Conservation (phyloP, 2,329 filamentous ascomycete genomes). For the Colletotrichum sp. region DNA sequence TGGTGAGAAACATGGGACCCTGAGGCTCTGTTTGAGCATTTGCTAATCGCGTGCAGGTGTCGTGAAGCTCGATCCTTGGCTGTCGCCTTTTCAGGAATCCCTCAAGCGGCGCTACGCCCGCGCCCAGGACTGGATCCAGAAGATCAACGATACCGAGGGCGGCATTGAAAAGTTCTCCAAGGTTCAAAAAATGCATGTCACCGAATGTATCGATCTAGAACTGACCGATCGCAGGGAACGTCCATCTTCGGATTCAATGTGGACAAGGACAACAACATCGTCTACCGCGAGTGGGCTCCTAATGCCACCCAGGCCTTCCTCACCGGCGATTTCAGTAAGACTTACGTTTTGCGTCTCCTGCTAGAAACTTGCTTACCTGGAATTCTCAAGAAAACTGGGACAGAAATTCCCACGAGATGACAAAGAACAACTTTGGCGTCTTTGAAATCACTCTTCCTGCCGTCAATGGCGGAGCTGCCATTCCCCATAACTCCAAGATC, state of each 20-base stretch:
- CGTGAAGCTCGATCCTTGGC: conserved; percentile 85
- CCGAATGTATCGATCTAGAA: background rate
- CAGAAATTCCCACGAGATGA: conserved; percentile 83
- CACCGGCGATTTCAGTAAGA: conserved; percentile 91
- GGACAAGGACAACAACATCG: conserved; percentile 80
- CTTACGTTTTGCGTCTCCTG: background rate
- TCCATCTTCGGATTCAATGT: conserved; percentile 89
- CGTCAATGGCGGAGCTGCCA: conserved; percentile 74
- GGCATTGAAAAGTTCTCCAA: conserved; percentile 90
- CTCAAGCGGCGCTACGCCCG: conserved; percentile 79
- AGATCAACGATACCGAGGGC: conserved; percentile 82
- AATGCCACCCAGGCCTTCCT: conserved; percentile 85
- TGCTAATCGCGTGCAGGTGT: conserved; percentile 65
- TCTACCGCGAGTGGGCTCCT: conserved; percentile 95
- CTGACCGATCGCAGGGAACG: conserved; percentile 64
- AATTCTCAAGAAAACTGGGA: conserved; percentile 78
- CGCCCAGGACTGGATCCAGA: conserved; percentile 86
- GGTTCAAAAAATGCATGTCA: conserved; percentile 47
- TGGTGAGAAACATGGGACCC: conserved; percentile 52
- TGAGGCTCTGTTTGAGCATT: background rate
- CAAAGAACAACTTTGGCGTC: conserved; percentile 81
- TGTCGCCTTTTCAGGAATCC: conserved; percentile 81
- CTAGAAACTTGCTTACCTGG: background rate
- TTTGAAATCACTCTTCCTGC: conserved; percentile 83
- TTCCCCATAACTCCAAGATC: conserved; percentile 92